Evolutionary conservation across 225 moss, liverwort and hornwort genomes (phyloP).

Genomic region (Takakia lepidozioides): DNA sequence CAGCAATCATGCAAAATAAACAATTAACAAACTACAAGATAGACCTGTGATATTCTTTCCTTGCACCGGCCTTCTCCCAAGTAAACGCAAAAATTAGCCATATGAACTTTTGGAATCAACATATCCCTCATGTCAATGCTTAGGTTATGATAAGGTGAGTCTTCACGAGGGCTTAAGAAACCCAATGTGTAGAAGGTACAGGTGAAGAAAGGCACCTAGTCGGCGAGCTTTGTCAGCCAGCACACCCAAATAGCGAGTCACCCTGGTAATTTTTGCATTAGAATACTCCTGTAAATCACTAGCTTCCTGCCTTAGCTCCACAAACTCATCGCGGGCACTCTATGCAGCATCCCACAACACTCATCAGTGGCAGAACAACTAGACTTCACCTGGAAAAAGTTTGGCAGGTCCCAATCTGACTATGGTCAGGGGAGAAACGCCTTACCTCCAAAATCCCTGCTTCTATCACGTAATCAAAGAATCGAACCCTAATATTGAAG

Average conservation of each 20-base stretch:
- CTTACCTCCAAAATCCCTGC: too few species aligned
- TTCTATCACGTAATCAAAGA: too few species aligned
- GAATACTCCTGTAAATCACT: constrained; percentile 99
- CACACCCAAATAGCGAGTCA: constrained; percentile 90
- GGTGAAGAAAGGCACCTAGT: constrained; percentile 30
- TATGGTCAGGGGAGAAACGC: too few species aligned
- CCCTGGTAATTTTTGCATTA: constrained; percentile 85
- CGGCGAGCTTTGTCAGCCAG: constrained; percentile 95
- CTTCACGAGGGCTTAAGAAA: too few species aligned
- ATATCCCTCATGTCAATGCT: too few species aligned
- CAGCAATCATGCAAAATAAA: too few species aligned
- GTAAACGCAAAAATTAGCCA: too few species aligned
- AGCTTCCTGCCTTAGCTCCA: constrained; percentile 93
- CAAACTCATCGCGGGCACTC: constrained; percentile 77
- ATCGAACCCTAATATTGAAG: too few species aligned
- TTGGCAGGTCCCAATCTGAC: too few species aligned
- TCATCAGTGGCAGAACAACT: constrained; percentile 1
- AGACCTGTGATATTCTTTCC: background rate
- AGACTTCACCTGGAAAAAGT: too few species aligned
- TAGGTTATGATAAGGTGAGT: too few species aligned
- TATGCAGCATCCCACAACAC: constrained; percentile 13
- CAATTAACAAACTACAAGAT: background rate
- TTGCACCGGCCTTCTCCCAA: background rate
- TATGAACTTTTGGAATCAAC: too few species aligned
- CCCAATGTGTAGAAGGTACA: background rate